Evolutionary conservation across 2,329 filamentous ascomycete species (phyloP).

Genomic region (Cladosporium colombiae): DNA sequence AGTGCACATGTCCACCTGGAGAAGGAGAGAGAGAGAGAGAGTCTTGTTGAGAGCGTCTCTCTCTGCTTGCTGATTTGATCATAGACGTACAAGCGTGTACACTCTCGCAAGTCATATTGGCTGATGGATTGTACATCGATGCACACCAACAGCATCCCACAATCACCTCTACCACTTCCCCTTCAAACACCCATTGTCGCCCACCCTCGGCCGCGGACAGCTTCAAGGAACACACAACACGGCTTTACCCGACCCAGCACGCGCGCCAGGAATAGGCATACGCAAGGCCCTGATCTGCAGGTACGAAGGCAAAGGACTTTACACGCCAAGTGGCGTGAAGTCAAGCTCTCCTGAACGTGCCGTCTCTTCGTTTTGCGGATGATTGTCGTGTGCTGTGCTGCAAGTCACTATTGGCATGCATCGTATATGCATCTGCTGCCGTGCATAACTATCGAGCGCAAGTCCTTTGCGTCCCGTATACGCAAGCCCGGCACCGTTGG

Average conservation of each 20-base stretch:
- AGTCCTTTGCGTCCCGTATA: not conserved
- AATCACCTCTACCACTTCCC: not conserved
- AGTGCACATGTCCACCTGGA: not conserved
- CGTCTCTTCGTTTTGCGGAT: not conserved
- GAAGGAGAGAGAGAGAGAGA: not conserved
- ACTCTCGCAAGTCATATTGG: not conserved
- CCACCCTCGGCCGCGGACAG: not conserved
- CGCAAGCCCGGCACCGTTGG: not conserved
- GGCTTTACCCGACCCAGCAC: constrained; percentile 5
- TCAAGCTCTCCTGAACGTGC: not conserved
- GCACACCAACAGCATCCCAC: not conserved
- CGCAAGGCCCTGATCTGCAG: constrained; percentile 6
- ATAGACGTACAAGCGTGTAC: not conserved
- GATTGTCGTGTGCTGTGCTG: not conserved
- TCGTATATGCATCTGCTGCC: not conserved
- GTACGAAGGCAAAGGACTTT: constrained; percentile 6
- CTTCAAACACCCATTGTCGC: constrained; percentile 2
- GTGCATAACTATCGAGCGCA: not conserved
- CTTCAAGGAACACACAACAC: not conserved
- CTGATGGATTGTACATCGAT: not conserved
- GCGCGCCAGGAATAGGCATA: constrained; percentile 7
- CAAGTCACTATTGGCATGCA: not conserved
- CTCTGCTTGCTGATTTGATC: not conserved
- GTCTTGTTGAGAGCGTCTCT: not conserved
- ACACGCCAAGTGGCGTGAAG: not conserved